phyloP scores from a whole-genome alignment of 768 basidiomycete species.

The Termitomyces sp. region DNA sequence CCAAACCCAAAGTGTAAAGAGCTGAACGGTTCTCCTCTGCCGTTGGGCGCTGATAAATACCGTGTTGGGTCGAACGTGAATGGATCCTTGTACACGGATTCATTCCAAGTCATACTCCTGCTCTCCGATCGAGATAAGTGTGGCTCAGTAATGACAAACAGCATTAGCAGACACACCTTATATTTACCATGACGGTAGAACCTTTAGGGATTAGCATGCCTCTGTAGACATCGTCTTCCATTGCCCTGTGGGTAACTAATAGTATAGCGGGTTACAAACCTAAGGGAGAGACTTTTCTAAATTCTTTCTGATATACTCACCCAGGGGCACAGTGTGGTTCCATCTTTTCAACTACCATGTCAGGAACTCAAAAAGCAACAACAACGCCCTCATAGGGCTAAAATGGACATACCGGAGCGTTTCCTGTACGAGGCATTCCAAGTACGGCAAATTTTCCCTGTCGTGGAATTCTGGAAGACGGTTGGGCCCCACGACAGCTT shows the following conservation, averaged over 20 bases:
- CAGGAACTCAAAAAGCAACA: too few species aligned
- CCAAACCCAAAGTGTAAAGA: slow-evolving; percentile 10
- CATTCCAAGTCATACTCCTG: slow-evolving; percentile 10
- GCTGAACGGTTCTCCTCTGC: slow-evolving; percentile 10
- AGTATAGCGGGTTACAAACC: too few species aligned
- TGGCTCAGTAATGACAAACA: too few species aligned
- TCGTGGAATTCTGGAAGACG: slow-evolving; percentile 21
- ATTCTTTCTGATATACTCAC: not conserved
- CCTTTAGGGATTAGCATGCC: slow-evolving; percentile 13
- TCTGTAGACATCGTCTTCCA: slow-evolving; percentile 12
- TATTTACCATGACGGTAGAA: slow-evolving; percentile 6
- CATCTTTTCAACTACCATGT: not conserved
- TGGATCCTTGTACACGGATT: slow-evolving; percentile 8
- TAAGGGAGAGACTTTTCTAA: too few species aligned
- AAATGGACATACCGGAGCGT: slow-evolving; percentile 1
- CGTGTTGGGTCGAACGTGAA: slow-evolving; percentile 10
- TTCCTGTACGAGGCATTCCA: slow-evolving; percentile 14
- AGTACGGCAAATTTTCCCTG: slow-evolving; percentile 15
- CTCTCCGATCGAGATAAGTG: too few species aligned
- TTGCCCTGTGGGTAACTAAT: slow-evolving; percentile 1
- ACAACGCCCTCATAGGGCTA: too few species aligned
- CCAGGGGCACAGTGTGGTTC: not conserved
- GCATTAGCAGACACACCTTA: not conserved
- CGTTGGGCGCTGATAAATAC: slow-evolving; percentile 7
- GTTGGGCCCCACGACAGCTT: slow-evolving; percentile 16